These are phyloP conservation scores for Solanum rostratum DNA, from an alignment of 257 asterid genomes.

Conservation along the genomic window DNA sequence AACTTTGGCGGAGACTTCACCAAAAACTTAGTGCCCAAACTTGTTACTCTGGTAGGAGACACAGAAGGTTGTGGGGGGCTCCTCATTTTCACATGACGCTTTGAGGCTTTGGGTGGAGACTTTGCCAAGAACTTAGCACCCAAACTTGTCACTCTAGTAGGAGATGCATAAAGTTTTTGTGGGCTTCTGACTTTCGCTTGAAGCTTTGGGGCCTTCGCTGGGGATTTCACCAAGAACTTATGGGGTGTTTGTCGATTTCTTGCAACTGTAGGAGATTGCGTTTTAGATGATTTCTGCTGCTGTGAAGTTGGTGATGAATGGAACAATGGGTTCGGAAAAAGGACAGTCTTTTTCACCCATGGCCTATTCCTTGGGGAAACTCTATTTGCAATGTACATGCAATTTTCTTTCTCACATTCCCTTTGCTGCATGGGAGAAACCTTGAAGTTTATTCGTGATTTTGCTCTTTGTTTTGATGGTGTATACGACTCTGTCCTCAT, in stretches of 20 bases:
- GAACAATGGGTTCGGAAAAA: conserved; percentile 77
- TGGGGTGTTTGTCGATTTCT: conserved; percentile 50
- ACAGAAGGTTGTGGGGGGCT: conserved; percentile 31
- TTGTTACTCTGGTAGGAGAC: conserved; percentile 15
- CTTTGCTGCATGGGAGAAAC: conserved; percentile 29
- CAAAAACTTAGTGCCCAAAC: conserved; percentile 20
- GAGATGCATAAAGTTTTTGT: conserved; percentile 23
- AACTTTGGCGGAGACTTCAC: conserved; percentile 52
- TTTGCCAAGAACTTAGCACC: conserved; percentile 51
- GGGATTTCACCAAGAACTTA: conserved; percentile 79
- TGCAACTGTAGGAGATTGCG: conserved; percentile 46
- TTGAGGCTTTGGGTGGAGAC: conserved; percentile 37
- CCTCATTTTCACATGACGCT: conserved; percentile 44
- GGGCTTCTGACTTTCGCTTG: conserved; percentile 40
- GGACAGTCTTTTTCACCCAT: conserved; percentile 75
- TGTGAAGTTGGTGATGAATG: conserved; percentile 48
- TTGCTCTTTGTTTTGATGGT: conserved; percentile 40
- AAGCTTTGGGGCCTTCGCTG: conserved; percentile 22
- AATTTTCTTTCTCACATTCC: conserved; percentile 52
- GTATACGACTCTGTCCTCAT: conserved; percentile 27
- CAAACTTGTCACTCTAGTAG: conserved; percentile 6
- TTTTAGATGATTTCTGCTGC: conserved; percentile 38
- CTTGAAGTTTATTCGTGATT: conserved; percentile 75
- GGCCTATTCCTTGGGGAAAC: conserved; percentile 82
- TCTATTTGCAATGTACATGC: conserved; percentile 59